Evolutionary conservation across 2,329 filamentous ascomycete genomes (phyloP).

Genomic region (Fusarium liriodendri): DNA sequence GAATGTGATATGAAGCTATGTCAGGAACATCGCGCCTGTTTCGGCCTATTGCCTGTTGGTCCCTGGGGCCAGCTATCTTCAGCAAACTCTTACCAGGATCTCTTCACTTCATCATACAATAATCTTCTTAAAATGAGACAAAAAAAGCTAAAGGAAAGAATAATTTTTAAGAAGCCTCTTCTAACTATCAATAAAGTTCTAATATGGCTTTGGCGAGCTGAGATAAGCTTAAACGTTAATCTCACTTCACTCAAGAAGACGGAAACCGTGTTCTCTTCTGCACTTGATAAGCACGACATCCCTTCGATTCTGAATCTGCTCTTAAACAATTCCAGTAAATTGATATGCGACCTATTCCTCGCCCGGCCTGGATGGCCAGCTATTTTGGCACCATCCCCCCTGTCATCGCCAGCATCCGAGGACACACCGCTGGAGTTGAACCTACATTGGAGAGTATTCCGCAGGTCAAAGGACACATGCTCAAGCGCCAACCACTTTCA

Average conservation of each 20-base stretch:
- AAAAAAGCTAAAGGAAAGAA: too few species aligned
- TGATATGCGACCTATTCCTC: slow-evolving; percentile 13
- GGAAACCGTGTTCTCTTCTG: background rate
- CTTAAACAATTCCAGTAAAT: too few species aligned
- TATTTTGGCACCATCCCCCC: background rate
- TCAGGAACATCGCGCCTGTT: background rate
- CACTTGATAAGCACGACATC: background rate
- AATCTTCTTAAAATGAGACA: background rate
- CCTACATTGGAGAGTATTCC: slow-evolving; percentile 24
- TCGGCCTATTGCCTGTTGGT: background rate
- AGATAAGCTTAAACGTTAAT: background rate
- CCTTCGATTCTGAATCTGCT: background rate
- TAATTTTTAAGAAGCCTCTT: too few species aligned
- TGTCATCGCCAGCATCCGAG: slow-evolving; percentile 13
- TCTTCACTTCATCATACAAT: background rate
- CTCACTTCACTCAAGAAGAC: background rate
- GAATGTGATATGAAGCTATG: background rate
- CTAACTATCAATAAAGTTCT: background rate
- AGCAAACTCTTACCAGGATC: background rate
- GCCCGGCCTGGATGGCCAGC: background rate
- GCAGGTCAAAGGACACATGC: too few species aligned
- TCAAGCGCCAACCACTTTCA: too few species aligned
- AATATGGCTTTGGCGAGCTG: background rate
- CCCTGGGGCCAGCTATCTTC: background rate
- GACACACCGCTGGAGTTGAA: background rate